A percentile compares a stretch with the other conserved stretches of the same genome.
Evolutionary conservation across 495 filamentous ascomycete genomes (phyloP).

Genomic region (Xylaria scruposa): DNA sequence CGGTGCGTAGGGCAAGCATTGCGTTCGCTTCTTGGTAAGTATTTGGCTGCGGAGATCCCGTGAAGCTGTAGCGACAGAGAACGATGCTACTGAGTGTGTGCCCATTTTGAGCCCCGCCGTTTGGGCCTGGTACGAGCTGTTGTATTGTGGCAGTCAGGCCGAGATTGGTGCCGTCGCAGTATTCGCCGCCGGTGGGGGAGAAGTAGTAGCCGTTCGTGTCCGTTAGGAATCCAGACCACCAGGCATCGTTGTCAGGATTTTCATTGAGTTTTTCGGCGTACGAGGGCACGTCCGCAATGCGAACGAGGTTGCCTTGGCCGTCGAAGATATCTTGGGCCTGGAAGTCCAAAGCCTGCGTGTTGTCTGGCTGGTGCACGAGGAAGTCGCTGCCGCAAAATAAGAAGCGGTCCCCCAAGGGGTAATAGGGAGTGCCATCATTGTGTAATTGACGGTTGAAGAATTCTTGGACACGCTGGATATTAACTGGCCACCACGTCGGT

Average conservation of each 20-base stretch:
- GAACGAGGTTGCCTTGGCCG: not conserved
- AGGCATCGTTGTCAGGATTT: not conserved
- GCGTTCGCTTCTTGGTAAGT: constrained; percentile 2
- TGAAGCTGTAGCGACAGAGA: not conserved
- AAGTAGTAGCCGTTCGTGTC: constrained; percentile 9
- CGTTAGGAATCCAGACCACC: constrained; percentile 7
- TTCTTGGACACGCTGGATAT: no score
- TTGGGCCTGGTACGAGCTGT: not conserved
- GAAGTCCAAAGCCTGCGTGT: not conserved
- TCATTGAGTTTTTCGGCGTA: not conserved
- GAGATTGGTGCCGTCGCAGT: not conserved
- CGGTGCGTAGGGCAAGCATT: not conserved
- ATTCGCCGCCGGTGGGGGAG: not conserved
- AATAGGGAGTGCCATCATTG: no score
- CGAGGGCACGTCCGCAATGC: not conserved
- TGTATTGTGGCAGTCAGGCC: not conserved
- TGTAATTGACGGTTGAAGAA: no score
- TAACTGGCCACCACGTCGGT: no score
- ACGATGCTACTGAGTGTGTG: not conserved
- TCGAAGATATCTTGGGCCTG: not conserved
- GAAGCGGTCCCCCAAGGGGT: no score
- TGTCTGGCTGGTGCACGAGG: no score
- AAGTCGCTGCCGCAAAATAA: no score
- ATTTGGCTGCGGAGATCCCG: not conserved
- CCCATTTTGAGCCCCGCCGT: not conserved